These are phyloP conservation scores for Spizellomyces sp. DNA, from an alignment of 192 early-diverging fungal genomes.

Conservation along the genomic window DNA sequence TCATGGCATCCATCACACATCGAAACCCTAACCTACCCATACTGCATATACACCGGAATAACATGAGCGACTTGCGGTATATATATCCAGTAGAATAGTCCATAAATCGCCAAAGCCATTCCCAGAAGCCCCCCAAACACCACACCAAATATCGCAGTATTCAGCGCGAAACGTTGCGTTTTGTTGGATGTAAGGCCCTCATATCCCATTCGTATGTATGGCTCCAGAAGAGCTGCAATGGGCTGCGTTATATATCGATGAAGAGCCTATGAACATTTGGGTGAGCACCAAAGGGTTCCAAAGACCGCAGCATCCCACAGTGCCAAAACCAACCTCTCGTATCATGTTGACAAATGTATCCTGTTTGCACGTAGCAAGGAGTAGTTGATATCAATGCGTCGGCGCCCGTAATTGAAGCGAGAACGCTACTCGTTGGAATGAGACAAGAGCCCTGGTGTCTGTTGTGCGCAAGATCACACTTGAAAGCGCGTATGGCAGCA, in stretches of 20 bases:
- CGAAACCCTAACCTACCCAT: slow-evolving; percentile 22
- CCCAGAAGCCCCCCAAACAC: slow-evolving; percentile 32
- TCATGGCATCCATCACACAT: no score
- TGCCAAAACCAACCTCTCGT: no score
- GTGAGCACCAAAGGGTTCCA: no score
- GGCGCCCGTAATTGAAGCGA: no score
- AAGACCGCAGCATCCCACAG: no score
- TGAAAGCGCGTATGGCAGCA: no score
- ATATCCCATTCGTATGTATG: slow-evolving; percentile 17
- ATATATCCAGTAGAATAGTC: slow-evolving; percentile 61
- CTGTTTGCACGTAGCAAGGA: no score
- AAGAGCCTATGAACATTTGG: neutral
- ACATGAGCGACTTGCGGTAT: slow-evolving; percentile 60
- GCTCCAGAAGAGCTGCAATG: neutral
- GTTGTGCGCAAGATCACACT: no score
- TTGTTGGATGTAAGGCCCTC: slow-evolving; percentile 35
- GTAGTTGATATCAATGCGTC: no score
- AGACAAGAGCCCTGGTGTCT: no score
- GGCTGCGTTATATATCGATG: slow-evolving; percentile 1
- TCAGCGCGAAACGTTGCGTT: slow-evolving; percentile 43
- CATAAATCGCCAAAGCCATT: slow-evolving; percentile 47
- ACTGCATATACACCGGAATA: slow-evolving; percentile 61
- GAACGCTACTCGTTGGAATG: no score
- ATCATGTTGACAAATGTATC: no score
- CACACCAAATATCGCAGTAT: slow-evolving; percentile 36